Conservation (phyloP, 306 rosid species). For the Hylodesmum podocarpum region DNA sequence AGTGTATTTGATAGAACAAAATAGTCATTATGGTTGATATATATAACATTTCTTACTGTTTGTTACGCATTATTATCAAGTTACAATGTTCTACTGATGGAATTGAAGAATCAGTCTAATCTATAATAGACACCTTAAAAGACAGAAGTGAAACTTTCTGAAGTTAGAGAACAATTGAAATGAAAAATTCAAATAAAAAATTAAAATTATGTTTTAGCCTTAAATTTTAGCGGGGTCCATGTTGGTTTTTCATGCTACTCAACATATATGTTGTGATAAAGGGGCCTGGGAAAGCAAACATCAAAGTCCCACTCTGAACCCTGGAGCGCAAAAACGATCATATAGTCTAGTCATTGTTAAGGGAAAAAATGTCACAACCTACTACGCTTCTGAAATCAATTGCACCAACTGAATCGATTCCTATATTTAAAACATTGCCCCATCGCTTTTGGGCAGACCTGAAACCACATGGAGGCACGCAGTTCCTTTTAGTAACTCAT, state of each 20-base stretch:
- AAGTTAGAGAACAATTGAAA: too few species aligned
- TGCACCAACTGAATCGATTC: slow-evolving; percentile 44
- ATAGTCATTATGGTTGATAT: too few species aligned
- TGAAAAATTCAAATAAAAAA: too few species aligned
- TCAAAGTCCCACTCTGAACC: slow-evolving; percentile 29
- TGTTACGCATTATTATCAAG: too few species aligned
- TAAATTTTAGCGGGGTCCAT: slow-evolving; percentile 16
- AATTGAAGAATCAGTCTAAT: too few species aligned
- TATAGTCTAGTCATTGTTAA: slow-evolving; percentile 41
- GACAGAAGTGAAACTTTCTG: too few species aligned
- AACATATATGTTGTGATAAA: neutral
- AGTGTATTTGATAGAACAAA: too few species aligned
- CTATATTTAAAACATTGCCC: slow-evolving; percentile 42
- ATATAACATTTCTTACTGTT: too few species aligned
- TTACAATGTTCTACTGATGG: too few species aligned
- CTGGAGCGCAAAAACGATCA: slow-evolving; percentile 27
- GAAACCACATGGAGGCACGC: slow-evolving; percentile 47
- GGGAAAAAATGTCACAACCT: slow-evolving; percentile 13
- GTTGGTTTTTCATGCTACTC: neutral
- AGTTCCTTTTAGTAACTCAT: slow-evolving; percentile 25
- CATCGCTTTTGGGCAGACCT: slow-evolving; percentile 37
- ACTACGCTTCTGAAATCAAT: slow-evolving; percentile 34
- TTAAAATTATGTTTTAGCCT: neutral
- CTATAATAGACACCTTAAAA: too few species aligned
- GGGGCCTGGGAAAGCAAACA: slow-evolving; percentile 20